Base-by-base conservation (phyloP, 306 rosid species). In the Carpinus viminea region DNA sequence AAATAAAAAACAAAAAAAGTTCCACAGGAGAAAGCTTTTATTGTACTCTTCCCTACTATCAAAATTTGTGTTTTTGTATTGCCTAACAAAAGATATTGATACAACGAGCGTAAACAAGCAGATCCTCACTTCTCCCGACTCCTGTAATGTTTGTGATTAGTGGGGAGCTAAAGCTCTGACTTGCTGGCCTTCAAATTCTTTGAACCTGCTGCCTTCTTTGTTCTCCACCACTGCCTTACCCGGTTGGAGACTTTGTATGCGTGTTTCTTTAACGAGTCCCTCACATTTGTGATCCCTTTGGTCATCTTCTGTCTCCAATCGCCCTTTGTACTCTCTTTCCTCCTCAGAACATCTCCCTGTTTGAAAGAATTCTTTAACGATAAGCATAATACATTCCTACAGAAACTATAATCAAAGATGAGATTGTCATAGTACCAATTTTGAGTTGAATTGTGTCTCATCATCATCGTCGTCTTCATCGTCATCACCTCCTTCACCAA, bases 261-360 rank as follows among this genome's bases (percentile, higher is more conserved):
- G 60, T 95, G 99, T 73, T 78, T 79, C 86, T 90, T 93, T 64
- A 95, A 76, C 1, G 90, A 85, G 56, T 50, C 78, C 70, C 85
- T 83, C 12, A 93, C 78, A 75, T 90, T 86, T 1, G 72, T 24
- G 41, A 93, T 82, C 34, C 90, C 88, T 76, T 76, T 79, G 18
- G 77, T 77, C 73, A 95, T 74, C 86, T 28, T 85, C 78, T 84
- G 85, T 80, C 83, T 91, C 92, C 94, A 89, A 68, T 91, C 97
- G 12, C 59, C 65, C 81, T 86, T 86, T n/a, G 74, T 75, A 31
- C 79, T 82, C 74, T 85, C 86, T 76, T 88, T 92, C 66, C 75
- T 87, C 84, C 89, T 87, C 87, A 95, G 74, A 74, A 86, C 86
- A 75, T 85, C 89, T 43, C 97, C 98, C 99, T 93, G 74, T 75